Percentiles rank a stretch among this genome's conserved stretches.
These are phyloP conservation scores for Hevea brasiliensis DNA, from an alignment of 345 rosid species.

Conservation along the genomic window DNA sequence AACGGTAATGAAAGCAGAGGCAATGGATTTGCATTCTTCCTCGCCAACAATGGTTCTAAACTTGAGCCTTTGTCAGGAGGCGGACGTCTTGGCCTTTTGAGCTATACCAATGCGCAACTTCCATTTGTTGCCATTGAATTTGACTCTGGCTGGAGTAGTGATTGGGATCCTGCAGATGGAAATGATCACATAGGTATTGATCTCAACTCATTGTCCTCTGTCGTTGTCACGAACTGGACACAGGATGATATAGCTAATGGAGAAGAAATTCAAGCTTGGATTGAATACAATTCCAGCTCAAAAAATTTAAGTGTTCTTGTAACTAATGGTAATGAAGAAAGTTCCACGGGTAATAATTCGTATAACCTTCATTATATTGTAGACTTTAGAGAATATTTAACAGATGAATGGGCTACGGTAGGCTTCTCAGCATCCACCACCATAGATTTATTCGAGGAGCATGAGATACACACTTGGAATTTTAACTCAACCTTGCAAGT, in stretches of 20 bases:
- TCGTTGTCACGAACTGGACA: background rate
- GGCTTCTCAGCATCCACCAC: background rate
- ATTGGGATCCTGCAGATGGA: constrained; percentile 7
- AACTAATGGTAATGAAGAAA: background rate
- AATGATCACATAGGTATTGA: constrained; percentile 26
- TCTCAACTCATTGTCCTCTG: constrained; percentile 21
- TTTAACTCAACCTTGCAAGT: constrained; percentile 5
- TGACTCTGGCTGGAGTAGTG: background rate
- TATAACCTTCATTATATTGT: background rate
- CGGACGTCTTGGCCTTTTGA: too few relatives aligned
- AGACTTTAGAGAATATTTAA: too few relatives aligned
- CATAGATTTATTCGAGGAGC: background rate
- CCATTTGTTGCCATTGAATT: too few relatives aligned
- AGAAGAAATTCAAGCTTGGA: constrained; percentile 19
- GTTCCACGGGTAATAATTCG: too few relatives aligned
- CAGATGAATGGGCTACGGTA: too few relatives aligned
- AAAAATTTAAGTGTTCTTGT: constrained; percentile 6
- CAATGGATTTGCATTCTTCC: too few relatives aligned
- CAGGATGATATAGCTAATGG: background rate
- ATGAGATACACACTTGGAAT: constrained; percentile 13
- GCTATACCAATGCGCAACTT: too few relatives aligned
- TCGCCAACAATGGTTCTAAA: too few relatives aligned
- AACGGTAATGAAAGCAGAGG: too few relatives aligned
- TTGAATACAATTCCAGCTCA: constrained; percentile 24
- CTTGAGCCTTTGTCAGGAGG: too few relatives aligned